Evolutionary conservation across 2,329 filamentous ascomycete genomes (phyloP), one percentile per base, ranked within the genome.

Genomic region (Bipolaris oryzae): DNA sequence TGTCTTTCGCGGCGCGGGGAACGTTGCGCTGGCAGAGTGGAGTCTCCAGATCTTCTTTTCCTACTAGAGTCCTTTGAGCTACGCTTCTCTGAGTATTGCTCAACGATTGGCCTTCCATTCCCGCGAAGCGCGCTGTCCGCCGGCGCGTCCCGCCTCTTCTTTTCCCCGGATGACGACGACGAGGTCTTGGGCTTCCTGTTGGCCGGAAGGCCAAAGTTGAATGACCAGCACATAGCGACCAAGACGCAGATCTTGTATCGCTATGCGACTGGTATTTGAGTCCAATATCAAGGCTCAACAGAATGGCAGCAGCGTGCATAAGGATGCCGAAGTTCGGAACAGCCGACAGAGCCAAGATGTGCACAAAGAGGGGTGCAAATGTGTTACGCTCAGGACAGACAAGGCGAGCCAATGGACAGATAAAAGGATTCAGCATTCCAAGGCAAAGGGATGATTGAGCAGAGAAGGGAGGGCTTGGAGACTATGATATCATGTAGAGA

Each of bases 141-240:
- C 21, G 63, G 65, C 33, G 53, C 60, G 25, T 69, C 68, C 54
- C 65, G 64, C 64, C 62, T 74, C 62, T 72, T 74, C 53, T 73
- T 71, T 53, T 71, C 66, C 9, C 51, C 51, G 42, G 66, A 64
- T 51, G 72, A 70, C 48, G 65, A 70, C 49, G 64, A 60, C 44
- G 62, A 60, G 48, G 37, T 62, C 49, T 68, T 73, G 48, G 50
- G 69, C 61, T 74, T 74, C 60, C 71, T 70, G 54, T 60, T 69
- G 55, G 61, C 66, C 42, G 70, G 66, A 54, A 67, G 55, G 51
- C 68, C 67, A 55, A 74, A 75, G 46, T 66, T 68, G 60, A 72
- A 74, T 61, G 69, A 71, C 68, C 73, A 75, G 64, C 74, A 76
- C 74, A 76, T 76, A 58, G 67, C 66, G 68, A 71, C 55, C 66